phyloP scores from a whole-genome alignment of 306 rosid species.

The Rubus parviflorus region DNA sequence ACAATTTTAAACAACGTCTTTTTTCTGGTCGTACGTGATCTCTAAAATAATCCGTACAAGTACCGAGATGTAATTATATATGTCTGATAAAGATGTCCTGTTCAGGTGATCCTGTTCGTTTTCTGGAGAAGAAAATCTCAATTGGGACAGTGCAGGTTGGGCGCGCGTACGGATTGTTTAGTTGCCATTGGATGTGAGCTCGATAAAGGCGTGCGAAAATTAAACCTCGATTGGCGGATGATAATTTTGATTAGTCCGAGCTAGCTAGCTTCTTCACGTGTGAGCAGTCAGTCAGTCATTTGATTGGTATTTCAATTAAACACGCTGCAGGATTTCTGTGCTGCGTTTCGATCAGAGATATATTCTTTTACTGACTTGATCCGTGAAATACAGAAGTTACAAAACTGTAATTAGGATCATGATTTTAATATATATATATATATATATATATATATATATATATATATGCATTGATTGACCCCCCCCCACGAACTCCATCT shows the following conservation, averaged over 20 bases:
- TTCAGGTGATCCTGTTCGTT: conserved; percentile 5
- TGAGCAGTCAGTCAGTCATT: background rate
- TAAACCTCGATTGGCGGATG: conserved; percentile 36
- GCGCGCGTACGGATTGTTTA: conserved; percentile 25
- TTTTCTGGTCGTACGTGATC: background rate
- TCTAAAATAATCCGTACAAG: background rate
- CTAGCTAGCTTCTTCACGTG: conserved; percentile 14
- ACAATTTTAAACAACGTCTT: too few relatives aligned
- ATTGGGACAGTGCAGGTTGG: background rate
- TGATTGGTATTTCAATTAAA: background rate
- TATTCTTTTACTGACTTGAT: background rate
- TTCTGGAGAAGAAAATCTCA: background rate
- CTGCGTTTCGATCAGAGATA: background rate
- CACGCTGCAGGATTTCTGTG: conserved; percentile 1
- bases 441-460: background rate
- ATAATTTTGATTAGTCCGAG: background rate
- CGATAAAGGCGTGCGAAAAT: conserved; percentile 36
- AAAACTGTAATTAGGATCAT: background rate
- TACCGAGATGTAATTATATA: background rate
- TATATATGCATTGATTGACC: background rate
- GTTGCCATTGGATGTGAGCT: conserved; percentile 18
- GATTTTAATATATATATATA: background rate
- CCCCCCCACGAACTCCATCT: background rate
- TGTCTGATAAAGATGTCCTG: conserved; percentile 19
- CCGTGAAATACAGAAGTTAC: too few relatives aligned